Conservation (phyloP, 805 yeast species). For the Cyberlindnera bimundalis region DNA sequence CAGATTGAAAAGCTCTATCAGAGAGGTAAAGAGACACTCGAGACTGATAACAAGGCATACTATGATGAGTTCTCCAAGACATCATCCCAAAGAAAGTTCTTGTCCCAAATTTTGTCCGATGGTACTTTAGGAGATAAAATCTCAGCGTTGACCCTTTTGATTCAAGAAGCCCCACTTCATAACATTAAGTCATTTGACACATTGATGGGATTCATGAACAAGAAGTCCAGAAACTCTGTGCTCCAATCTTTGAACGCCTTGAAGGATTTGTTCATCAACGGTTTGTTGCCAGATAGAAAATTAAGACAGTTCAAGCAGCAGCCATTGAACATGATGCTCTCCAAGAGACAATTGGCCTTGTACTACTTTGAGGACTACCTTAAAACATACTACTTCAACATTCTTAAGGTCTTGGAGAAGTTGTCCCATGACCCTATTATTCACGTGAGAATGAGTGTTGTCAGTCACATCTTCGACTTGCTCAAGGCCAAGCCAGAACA, state of each 20-base stretch:
- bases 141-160: constrained; percentile 85
- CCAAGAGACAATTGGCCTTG: constrained; percentile 59
- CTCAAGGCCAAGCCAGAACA: constrained; percentile 91
- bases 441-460: constrained; percentile 76
- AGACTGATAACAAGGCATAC: constrained; percentile 67
- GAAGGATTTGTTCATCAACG: constrained; percentile 81
- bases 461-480: constrained; percentile 74
- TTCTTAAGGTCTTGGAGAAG: constrained; percentile 72
- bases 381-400: constrained; percentile 69
- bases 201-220: constrained; percentile 72
- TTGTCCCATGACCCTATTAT: constrained; percentile 88
- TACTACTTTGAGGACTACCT: constrained; percentile 89
- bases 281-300: constrained; percentile 84
- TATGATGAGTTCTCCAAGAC: constrained; percentile 70
- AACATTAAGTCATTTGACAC: constrained; percentile 81
- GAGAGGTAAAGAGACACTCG: constrained; percentile 63
- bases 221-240: constrained; percentile 91
- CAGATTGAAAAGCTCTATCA: constrained; percentile 59
- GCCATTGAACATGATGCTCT: constrained; percentile 40
- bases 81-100: constrained; percentile 80
- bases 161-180: constrained; percentile 94
- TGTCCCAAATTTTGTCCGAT: constrained; percentile 79
- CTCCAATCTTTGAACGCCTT: constrained; percentile 85
- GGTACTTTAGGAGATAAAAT: constrained; percentile 97
- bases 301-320: constrained; percentile 77